phyloP scores from a whole-genome alignment of 768 basidiomycete genomes.

The Suillus hirtellus region DNA sequence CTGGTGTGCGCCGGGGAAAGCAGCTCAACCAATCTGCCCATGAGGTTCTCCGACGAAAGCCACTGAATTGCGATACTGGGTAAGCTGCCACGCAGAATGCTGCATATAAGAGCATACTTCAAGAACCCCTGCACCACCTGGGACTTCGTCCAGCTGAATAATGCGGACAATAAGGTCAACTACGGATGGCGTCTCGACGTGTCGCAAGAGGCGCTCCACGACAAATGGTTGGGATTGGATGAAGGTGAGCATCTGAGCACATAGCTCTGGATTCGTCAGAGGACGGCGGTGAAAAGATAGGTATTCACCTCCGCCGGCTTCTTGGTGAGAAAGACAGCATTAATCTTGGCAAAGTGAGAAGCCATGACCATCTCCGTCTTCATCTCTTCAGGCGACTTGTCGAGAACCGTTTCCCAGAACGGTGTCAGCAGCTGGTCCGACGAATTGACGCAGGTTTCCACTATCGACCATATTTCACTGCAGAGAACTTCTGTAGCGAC shows the following conservation, averaged over 20 bases:
- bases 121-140: constrained; percentile 78
- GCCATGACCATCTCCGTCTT: constrained; percentile 85
- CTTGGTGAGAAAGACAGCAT: constrained; percentile 83
- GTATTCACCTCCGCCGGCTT: constrained; percentile 81
- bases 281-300: constrained; percentile 20
- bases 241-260: constrained; percentile 83
- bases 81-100: constrained; percentile 30
- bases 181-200: constrained; percentile 88
- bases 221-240: constrained; percentile 82
- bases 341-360: constrained; percentile 93
- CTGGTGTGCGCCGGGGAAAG: constrained; percentile 76
- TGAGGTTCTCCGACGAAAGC: constrained; percentile 83
- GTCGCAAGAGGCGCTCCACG: constrained; percentile 77
- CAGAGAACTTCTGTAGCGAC: constrained; percentile 94
- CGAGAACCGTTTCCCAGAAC: constrained; percentile 90
- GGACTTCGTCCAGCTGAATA: constrained; percentile 85
- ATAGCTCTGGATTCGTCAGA: constrained; percentile 18
- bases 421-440: constrained; percentile 72
- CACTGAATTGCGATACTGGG: constrained; percentile 56
- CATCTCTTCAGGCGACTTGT: constrained; percentile 82
- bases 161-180: constrained; percentile 91
- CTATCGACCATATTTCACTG: constrained; percentile 93
- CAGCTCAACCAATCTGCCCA: constrained; percentile 76
- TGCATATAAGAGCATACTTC: constrained; percentile 63
- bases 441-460: constrained; percentile 81